phyloP scores from a whole-genome alignment of 306 rosid genomes.

The Senna siamea region DNA sequence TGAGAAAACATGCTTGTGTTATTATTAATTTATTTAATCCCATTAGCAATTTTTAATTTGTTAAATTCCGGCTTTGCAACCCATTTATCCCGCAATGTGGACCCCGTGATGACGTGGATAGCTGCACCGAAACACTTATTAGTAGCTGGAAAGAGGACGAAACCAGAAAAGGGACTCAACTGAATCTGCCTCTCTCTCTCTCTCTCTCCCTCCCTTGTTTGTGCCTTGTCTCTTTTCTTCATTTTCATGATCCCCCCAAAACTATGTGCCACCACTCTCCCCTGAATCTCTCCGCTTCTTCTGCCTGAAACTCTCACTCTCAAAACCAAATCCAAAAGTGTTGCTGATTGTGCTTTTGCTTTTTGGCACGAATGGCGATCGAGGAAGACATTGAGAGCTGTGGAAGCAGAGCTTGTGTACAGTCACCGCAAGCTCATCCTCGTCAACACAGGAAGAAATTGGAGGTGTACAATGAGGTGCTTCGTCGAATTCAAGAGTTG shows the following conservation, averaged over 20 bases:
- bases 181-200: slow-evolving; percentile 36
- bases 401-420: slow-evolving; percentile 67
- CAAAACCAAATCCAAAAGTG: too few relatives aligned
- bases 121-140: slow-evolving; percentile 45
- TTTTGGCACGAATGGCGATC: slow-evolving; percentile 59
- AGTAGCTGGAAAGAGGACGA: slow-evolving; percentile 36
- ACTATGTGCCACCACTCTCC: background rate
- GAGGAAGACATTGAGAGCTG: slow-evolving; percentile 92
- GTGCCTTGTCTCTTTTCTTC: slow-evolving; percentile 13
- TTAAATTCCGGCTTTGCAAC: slow-evolving; percentile 31
- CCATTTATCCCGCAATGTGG: slow-evolving; percentile 32
- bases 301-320: background rate
- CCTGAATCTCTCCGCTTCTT: slow-evolving; percentile 7
- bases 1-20: background rate
- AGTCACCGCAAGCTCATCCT: slow-evolving; percentile 57
- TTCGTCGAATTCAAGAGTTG: slow-evolving; percentile 73
- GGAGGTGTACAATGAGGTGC: slow-evolving; percentile 88
- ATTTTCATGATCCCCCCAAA: background rate
- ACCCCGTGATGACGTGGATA: slow-evolving; percentile 50
- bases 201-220: background rate
- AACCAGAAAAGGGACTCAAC: slow-evolving; percentile 26
- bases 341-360: slow-evolving; percentile 7
- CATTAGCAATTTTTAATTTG: background rate
- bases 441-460: slow-evolving; percentile 76
- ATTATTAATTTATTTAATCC: slow-evolving; percentile 23